Evolutionary conservation across 768 basidiomycete species (phyloP).

Genomic region (Pleurotus eryngii): DNA sequence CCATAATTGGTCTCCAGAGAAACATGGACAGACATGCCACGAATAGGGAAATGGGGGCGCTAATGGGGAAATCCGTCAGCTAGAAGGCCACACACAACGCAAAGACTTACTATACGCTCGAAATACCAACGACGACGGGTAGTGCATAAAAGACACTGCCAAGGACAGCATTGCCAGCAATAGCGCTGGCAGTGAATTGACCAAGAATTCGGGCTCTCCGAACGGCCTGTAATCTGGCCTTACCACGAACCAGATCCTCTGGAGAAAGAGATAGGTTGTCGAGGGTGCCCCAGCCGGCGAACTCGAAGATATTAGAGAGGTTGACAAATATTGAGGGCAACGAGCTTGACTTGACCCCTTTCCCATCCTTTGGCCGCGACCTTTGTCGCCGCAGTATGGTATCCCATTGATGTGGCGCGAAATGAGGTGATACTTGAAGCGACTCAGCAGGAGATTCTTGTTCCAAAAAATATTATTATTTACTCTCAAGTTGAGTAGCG

Average conservation of each 20-base stretch:
- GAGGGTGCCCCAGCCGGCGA: slow-evolving; percentile 68
- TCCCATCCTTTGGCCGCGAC: slow-evolving; percentile 39
- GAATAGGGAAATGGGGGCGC: slow-evolving; percentile 68
- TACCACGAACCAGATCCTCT: slow-evolving; percentile 38
- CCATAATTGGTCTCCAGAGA: slow-evolving; percentile 74
- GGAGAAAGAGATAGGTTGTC: slow-evolving; percentile 40
- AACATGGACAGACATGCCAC: slow-evolving; percentile 60
- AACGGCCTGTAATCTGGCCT: slow-evolving; percentile 23
- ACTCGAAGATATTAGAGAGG: slow-evolving; percentile 63
- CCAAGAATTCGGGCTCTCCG: slow-evolving; percentile 46
- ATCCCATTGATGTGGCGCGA: slow-evolving; percentile 47
- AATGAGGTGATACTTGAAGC: slow-evolving; percentile 33
- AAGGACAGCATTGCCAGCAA: slow-evolving; percentile 66
- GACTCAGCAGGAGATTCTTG: no score
- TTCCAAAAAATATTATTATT: no score
- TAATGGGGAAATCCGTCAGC: slow-evolving; percentile 18
- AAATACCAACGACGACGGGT: slow-evolving; percentile 58
- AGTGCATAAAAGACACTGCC: slow-evolving; percentile 70
- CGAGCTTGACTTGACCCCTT: slow-evolving; percentile 35
- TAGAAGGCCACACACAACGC: not conserved
- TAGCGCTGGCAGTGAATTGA: slow-evolving; percentile 60
- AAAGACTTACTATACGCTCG: slow-evolving; percentile 58
- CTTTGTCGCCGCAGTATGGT: slow-evolving; percentile 61
- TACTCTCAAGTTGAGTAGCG: no score
- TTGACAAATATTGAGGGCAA: slow-evolving; percentile 61